Base-by-base conservation (phyloP, 2,329 filamentous ascomycete species). In the Neoarthrinium moseri region DNA sequence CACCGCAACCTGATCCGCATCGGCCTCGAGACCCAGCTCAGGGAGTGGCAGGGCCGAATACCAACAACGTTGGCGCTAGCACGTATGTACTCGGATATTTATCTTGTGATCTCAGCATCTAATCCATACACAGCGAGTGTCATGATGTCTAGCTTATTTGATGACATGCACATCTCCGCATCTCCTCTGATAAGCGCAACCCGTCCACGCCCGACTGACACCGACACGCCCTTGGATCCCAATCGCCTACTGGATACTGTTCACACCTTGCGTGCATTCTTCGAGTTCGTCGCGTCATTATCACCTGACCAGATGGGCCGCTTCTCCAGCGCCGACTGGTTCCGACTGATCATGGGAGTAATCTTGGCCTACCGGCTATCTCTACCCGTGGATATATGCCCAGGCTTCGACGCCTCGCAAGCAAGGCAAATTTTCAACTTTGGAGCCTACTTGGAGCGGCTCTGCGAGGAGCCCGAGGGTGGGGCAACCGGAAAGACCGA, bases 301-400 rank as follows among this genome's bases (percentile, higher is more conserved):
- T 15, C 55, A 6, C 27, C 57, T 2, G 39, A 51, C 3, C 53
- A 59, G 13, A 59, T 75, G 39, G 48, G 61, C 17, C 55, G 58
- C 33, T 70, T 79, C 51, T 63, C 65, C 37, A 58, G 62, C 22
- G 58, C 64, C 12, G 73, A 78, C 54, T 75, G 72, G 70, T 56
- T 58, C 34, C 66, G 65, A 22, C 56, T 78, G 41, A 67, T 79
- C 35, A 37, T 61, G 51, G 27, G 54, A 36, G 55, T 72, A 27
- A 69, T 78, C 38, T 47, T 77, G 4, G 68, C 67, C 13, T 68
- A 74, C 38, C 68, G 72, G 2, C 57, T 78, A 23, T 76, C 73
- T 3, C 75, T 80, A 34, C 69, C 73, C 0, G 21, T 75, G 10
- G 47, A 63, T 0, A 54, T 60, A 0, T 69, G 65, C 12, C 64